These are phyloP conservation scores for Xylariaceae sp. DNA, from an alignment of 2,329 filamentous ascomycete species.

Conservation along the genomic window DNA sequence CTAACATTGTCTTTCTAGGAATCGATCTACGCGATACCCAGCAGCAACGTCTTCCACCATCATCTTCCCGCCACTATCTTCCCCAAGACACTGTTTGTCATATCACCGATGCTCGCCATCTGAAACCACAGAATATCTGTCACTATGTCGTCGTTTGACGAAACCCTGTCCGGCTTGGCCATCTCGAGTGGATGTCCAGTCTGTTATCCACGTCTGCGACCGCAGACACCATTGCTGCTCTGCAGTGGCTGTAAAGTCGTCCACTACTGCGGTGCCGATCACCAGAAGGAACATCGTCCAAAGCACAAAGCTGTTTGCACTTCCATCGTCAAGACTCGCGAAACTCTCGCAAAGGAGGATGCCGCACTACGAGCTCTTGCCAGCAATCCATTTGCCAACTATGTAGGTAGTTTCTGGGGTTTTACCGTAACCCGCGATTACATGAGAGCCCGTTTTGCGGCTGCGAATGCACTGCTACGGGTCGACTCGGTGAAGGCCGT, in stretches of 20 bases:
- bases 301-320: conserved; percentile 25
- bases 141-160: conserved; percentile 4
- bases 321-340: conserved; percentile 17
- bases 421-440: conserved; percentile 32
- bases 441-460: conserved; percentile 32
- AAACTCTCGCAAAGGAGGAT: conserved; percentile 22
- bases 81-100: conserved; percentile 4
- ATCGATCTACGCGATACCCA: too few species aligned
- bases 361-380: conserved; percentile 16
- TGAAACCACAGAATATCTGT: conserved; percentile 1
- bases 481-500: conserved; percentile 31
- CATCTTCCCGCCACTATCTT: conserved; percentile 1
- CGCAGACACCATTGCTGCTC: conserved; percentile 13
- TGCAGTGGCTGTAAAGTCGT: conserved; percentile 26
- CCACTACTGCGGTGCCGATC: conserved; percentile 24
- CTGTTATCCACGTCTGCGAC: conserved; percentile 7
- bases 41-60: conserved; percentile 3
- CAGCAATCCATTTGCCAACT: conserved; percentile 25
- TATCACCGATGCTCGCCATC: conserved; percentile 5
- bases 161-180: conserved; percentile 8
- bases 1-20: background rate
- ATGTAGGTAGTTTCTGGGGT: conserved; percentile 34
- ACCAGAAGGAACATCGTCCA: conserved; percentile 22
- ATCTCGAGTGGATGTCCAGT: conserved; percentile 9
- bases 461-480: conserved; percentile 26